Evolutionary conservation across 176 grass and related monocot genomes (phyloP).

Genomic region (Musa beccarii): DNA sequence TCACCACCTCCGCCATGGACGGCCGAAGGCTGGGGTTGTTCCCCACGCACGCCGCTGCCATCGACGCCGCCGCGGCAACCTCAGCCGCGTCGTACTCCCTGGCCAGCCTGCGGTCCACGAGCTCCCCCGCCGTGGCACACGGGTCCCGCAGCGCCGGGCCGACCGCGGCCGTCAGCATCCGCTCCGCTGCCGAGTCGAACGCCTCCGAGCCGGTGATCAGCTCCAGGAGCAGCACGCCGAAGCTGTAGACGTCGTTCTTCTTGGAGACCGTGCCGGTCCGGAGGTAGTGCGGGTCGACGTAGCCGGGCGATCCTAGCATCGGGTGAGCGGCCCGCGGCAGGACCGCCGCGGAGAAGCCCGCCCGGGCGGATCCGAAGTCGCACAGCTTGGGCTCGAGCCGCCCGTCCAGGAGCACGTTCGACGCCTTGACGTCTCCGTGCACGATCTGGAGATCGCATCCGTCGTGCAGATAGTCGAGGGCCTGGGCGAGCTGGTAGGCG

Average conservation of each 20-base stretch:
- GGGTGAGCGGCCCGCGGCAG: conserved; percentile 11
- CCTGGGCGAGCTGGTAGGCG: conserved; percentile 53
- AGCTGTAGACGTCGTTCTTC: conserved; percentile 92
- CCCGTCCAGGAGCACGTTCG: conserved; percentile 68
- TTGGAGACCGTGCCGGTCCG: conserved; percentile 58
- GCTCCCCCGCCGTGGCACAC: not conserved
- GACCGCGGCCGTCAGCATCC: conserved; percentile 38
- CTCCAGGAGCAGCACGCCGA: conserved; percentile 86
- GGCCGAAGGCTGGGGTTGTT: conserved; percentile 44
- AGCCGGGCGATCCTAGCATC: conserved; percentile 69
- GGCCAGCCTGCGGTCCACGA: conserved; percentile 48
- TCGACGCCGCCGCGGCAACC: conserved; percentile 32
- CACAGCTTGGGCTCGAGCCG: conserved; percentile 63
- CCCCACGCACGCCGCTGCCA: conserved; percentile 39
- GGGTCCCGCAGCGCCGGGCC: conserved; percentile 18
- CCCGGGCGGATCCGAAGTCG: conserved; percentile 70
- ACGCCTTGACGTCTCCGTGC: conserved; percentile 84
- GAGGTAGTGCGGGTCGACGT: conserved; percentile 72
- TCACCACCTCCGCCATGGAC: conserved; percentile 56
- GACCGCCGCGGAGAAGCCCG: conserved; percentile 35
- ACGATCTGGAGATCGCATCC: conserved; percentile 31
- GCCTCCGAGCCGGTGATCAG: conserved; percentile 60
- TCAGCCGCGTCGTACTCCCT: conserved; percentile 35
- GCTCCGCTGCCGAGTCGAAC: conserved; percentile 39
- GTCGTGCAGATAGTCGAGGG: conserved; percentile 85